Evolutionary conservation across 257 asterid genomes (phyloP).

Genomic region (Nicotiana benthamiana): DNA sequence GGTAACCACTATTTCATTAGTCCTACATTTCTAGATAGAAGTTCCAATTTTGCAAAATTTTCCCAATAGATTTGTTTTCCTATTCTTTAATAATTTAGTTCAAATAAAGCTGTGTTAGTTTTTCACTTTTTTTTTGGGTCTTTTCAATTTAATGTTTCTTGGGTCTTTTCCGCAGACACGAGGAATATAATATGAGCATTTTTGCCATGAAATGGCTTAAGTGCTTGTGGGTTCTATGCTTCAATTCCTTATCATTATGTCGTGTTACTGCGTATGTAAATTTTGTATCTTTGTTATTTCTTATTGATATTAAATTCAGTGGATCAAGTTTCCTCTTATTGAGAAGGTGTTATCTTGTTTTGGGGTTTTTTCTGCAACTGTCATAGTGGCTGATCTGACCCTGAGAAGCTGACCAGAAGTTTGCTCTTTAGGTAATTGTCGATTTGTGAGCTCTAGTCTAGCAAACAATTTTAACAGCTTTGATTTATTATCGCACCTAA

Average conservation of each 20-base stretch:
- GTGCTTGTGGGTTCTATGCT: background rate
- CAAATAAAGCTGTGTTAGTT: background rate
- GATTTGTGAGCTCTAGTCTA: background rate
- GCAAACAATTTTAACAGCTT: background rate
- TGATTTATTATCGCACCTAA: background rate
- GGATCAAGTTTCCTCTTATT: background rate
- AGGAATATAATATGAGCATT: background rate
- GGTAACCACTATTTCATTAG: background rate
- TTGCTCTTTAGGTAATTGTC: background rate
- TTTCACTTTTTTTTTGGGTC: background rate
- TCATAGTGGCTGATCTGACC: background rate
- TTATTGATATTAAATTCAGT: background rate
- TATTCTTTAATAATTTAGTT: conserved; percentile 5
- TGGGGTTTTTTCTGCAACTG: background rate
- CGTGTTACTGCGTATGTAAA: background rate
- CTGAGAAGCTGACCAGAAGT: too few species aligned
- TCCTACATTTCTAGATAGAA: background rate
- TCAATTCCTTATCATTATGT: background rate
- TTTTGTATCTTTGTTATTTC: background rate
- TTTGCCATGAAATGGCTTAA: background rate
- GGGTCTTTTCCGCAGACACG: background rate
- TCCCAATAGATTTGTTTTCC: background rate
- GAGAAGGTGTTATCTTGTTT: background rate
- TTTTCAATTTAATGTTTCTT: background rate
- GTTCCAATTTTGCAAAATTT: background rate